Base-by-base conservation (phyloP, 2,329 filamentous ascomycete species). In the Epichloe festucae region DNA sequence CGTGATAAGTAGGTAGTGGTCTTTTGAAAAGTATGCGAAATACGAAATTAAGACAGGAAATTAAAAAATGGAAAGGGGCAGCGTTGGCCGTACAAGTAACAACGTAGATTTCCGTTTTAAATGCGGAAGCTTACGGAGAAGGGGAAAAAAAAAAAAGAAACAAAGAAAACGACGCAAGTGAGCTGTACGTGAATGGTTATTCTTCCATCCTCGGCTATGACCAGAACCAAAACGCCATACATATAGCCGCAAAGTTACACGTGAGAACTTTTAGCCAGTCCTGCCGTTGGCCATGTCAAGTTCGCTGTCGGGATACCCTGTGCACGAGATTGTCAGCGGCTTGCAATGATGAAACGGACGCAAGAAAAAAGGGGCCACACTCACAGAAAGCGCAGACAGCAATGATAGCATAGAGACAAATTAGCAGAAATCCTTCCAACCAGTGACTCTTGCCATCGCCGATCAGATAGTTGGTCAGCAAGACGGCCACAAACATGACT, bases 381-480 rank as follows among this genome's bases (percentile, higher is more conserved):
- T 72, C 74, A 79, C 77, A 80, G 70, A 75, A 80, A n/a, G 77
- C 72, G 59, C 77, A 82, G 11, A 80, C 71, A 11, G 85, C 86
- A 61, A 93, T 90, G 50, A 93, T 93, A 41, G 84, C 72, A 61
- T 93, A 93, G 3, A 88, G 75, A 40, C 84, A 86, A 49, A 89
- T 85, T 36, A 93, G 67, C 53, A 91, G 69, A 54, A 82, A 80
- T 3, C 87, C 87, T 66, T 93, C 87, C 0, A 91, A 75, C 71
- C 87, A 93, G 59, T 91, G 88, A 55, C 84, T 89, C 64, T 88
- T 81, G 34, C 88, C 89, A 59, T 94, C 88, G 19, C 84, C 76
- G 47, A 94, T 88, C 43, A 95, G 69, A 63, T 94, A 95, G 64
- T 94, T 95, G 53, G 90, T 86, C 36, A 95, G 75, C 42, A 95